A percentile compares a stretch with the other conserved stretches of the same genome.
phyloP scores from a whole-genome alignment of 179 eudicot species.

The Actinidia polygama region DNA sequence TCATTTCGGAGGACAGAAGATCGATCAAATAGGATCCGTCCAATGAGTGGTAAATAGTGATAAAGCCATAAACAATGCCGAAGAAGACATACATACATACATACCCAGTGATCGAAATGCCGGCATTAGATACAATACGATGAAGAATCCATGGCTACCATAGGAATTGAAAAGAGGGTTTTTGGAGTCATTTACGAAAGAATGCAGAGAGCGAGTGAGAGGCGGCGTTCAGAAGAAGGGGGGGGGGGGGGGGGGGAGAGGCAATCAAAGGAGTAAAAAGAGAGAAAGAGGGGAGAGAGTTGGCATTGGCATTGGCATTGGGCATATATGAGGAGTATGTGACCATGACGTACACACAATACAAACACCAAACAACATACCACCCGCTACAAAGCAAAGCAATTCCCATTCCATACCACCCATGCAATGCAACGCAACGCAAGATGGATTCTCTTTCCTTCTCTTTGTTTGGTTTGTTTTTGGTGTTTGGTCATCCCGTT shows the following conservation, averaged over 20 bases:
- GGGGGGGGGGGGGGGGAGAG: neutral
- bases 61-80: neutral
- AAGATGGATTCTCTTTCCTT: conserved; percentile 1
- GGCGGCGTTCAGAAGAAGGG: neutral
- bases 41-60: neutral
- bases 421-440: conserved; percentile 29
- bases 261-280: neutral
- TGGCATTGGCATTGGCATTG: neutral
- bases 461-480: conserved; percentile 27
- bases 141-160: conserved; percentile 13
- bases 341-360: conserved; percentile 2
- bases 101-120: conserved; percentile 21
- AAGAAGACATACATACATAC: conserved; percentile 10
- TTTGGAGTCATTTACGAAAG: neutral
- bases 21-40: neutral
- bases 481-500: conserved; percentile 20
- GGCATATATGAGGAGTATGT: neutral
- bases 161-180: conserved; percentile 13
- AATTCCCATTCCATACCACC: conserved; percentile 15
- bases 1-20: neutral
- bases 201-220: conserved; percentile 19
- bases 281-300: neutral
- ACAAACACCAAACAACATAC: conserved; percentile 24
- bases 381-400: conserved; percentile 21
- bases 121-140: conserved; percentile 13